Conservation (phyloP, 305 asterid species). For the Striga hermonthica region DNA sequence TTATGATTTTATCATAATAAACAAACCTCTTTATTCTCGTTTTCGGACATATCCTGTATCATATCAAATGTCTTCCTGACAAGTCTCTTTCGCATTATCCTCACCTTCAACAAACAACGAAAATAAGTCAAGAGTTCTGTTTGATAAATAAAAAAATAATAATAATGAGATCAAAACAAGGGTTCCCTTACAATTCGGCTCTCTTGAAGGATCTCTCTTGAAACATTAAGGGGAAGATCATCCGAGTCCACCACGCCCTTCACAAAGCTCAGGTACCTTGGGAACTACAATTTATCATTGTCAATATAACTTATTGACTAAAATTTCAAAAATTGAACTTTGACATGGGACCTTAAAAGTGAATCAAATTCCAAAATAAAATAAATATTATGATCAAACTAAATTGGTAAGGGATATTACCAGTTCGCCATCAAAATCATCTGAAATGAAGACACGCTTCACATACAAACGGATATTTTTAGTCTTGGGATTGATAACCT, state of each 20-base stretch:
- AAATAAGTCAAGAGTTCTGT: no score
- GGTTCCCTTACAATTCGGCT: conserved; percentile 79
- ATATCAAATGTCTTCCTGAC: conserved; percentile 96
- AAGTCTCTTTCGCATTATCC: conserved; percentile 94
- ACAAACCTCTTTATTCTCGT: conserved; percentile 83
- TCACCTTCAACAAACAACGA: conserved; percentile 57
- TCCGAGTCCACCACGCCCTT: conserved; percentile 97
- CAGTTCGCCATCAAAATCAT: conserved; percentile 98
- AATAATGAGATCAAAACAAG: conserved; percentile 1
- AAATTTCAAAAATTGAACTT: not conserved
- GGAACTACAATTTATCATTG: conserved; percentile 56
- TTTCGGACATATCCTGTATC: conserved; percentile 95
- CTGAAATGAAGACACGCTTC: conserved; percentile 94
- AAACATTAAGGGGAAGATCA: conserved; percentile 96
- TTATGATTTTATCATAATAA: not conserved
- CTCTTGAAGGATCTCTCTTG: conserved; percentile 98
- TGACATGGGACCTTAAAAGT: no score
- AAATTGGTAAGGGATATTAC: conserved; percentile 41
- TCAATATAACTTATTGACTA: not conserved
- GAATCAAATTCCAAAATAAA: not conserved
- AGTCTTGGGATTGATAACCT: conserved; percentile 88
- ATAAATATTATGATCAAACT: not conserved
- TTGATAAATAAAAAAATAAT: no score
- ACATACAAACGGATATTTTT: conserved; percentile 91
- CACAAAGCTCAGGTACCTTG: conserved; percentile 97